phyloP scores from a whole-genome alignment of 371 early-diverging fungal species.

The Syncephalastrum monosporum region DNA sequence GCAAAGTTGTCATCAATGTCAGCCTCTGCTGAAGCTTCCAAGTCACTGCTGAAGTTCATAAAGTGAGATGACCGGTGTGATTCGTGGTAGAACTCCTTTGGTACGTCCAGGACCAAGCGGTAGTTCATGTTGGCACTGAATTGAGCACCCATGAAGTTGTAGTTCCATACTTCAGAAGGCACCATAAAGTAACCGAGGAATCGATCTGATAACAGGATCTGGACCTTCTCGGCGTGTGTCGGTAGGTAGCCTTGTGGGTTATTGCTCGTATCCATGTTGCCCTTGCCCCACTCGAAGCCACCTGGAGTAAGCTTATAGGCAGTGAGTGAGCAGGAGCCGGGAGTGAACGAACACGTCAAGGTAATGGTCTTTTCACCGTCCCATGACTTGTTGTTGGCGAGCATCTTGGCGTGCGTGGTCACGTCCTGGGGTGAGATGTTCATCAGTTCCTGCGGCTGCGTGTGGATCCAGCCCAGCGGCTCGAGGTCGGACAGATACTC shows the following conservation, averaged over 20 bases:
- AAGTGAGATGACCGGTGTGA: conserved; percentile 95
- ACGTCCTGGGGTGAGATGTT: conserved; percentile 93
- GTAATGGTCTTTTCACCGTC: conserved; percentile 92
- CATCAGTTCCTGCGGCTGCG: conserved; percentile 92
- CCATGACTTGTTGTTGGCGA: conserved; percentile 90
- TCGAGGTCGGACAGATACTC: conserved; percentile 88
- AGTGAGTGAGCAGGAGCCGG: conserved; percentile 95
- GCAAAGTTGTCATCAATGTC: conserved; percentile 75
- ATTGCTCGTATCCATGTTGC: conserved; percentile 69
- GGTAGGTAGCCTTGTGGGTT: conserved; percentile 90
- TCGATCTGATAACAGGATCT: conserved; percentile 91
- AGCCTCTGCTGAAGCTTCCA: conserved; percentile 63
- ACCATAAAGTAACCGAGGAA: conserved; percentile 99
- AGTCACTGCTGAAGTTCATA: conserved; percentile 90
- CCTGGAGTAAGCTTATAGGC: conserved; percentile 94
- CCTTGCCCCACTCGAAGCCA: conserved; percentile 96
- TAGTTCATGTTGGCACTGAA: conserved; percentile 92
- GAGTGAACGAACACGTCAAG: conserved; percentile 94
- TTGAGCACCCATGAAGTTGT: conserved; percentile 87
- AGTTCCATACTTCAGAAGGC: conserved; percentile 96
- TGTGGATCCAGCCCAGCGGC: conserved; percentile 98
- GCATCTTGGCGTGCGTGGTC: conserved; percentile 83
- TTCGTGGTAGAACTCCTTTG: conserved; percentile 97
- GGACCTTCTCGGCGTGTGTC: conserved; percentile 91
- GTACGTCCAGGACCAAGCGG: conserved; percentile 82